Base-by-base conservation (phyloP, 768 basidiomycete genomes). In the Leccinellum luteum region DNA sequence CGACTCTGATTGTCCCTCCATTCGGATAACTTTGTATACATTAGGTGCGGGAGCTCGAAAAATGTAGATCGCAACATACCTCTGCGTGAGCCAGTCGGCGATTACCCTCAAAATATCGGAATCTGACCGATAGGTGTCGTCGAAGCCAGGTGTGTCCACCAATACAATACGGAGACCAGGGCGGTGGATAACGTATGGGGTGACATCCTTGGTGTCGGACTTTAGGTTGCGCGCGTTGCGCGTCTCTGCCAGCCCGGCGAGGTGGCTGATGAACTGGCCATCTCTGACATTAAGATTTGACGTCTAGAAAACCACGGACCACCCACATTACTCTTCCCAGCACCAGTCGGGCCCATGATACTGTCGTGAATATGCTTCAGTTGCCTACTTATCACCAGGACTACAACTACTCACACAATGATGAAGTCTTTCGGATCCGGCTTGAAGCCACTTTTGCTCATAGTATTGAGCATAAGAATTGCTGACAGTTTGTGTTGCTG, bases 341-440 rank as follows among this genome's bases (percentile, higher is more conserved):
- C 55, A 30, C 67, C 67, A 3, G 65, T 69, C 12, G 61, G 67
- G 0, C 67, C 67, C 65, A 69, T 69, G 15, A 69, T 4, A 23
- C 66, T 60, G 23, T 57, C 3, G 4, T 0, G 17, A 15, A 10
- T 2, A 4, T 8, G n/a, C 7, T 27, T 60, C 6, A 66, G 27
- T 13, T 17, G 17, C 1, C 4, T 9, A 28, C 28, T 3, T 10
- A 41, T 15, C 10, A 14, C 10, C 4, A 2, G 13, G 2, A 25
- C 27, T 4, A 28, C 21, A 17, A 21, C 7, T 28, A 54, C 63
- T 19, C 30, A 67, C 66, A 65, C 35, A 19, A 68, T 38, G 19
- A 66, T 28, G 1, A 51, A 21, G 56, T 66, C 66, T 0, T 38
- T 35, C 14, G 56, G 63, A 0, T 54, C 2, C 17, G 60, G 12